Evolutionary conservation across 345 rosid species (phyloP).

Genomic region (Eutrema heterophyllum): DNA sequence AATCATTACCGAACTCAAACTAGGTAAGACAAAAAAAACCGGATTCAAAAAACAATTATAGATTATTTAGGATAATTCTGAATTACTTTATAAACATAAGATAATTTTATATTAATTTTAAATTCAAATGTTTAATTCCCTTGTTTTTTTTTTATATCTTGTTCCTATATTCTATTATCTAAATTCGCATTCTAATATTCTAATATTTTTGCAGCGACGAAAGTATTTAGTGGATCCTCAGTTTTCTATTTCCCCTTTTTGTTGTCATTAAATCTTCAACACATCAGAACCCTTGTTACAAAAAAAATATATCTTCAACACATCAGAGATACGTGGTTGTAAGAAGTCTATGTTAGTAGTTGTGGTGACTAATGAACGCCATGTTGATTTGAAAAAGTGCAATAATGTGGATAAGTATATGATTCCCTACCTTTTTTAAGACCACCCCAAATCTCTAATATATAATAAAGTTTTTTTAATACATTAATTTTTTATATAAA

Average conservation of each 20-base stretch:
- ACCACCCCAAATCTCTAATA: neutral
- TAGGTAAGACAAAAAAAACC: too few relatives aligned
- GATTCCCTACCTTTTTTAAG: slow-evolving; percentile 13
- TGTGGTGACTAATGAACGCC: slow-evolving; percentile 27
- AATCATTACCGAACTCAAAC: too few relatives aligned
- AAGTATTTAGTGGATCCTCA: slow-evolving; percentile 9
- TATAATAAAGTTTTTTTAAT: neutral
- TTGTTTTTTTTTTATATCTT: neutral
- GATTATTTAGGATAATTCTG: too few relatives aligned
- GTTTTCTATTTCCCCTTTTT: neutral
- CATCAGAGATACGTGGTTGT: slow-evolving; percentile 19
- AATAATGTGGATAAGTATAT: slow-evolving; percentile 24
- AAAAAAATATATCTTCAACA: too few relatives aligned
- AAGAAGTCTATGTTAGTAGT: slow-evolving; percentile 1
- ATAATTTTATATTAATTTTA: too few relatives aligned
- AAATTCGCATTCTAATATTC: neutral
- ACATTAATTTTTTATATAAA: neutral
- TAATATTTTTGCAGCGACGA: neutral
- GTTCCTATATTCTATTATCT: neutral
- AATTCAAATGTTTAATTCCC: too few relatives aligned
- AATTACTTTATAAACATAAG: too few relatives aligned
- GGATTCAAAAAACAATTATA: too few relatives aligned
- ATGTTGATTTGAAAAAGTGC: slow-evolving; percentile 27
- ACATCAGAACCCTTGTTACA: too few relatives aligned
- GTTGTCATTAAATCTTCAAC: too few relatives aligned